Evolutionary conservation across 495 filamentous ascomycete genomes (phyloP), one percentile per base, ranked within the genome.

Genomic region (Pyronema omphalodes): DNA sequence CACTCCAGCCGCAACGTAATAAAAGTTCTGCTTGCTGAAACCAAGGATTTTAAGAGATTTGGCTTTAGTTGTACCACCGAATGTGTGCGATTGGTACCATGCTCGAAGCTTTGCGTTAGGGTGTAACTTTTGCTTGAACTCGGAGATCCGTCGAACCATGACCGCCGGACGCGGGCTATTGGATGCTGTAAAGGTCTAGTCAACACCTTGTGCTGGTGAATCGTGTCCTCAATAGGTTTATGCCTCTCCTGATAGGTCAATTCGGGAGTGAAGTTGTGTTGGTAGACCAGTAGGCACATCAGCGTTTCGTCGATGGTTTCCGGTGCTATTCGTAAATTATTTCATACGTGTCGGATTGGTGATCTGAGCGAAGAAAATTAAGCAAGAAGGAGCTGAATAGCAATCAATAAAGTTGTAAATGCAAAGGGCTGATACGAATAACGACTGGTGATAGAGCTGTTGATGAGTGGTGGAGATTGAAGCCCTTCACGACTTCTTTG

Each of bases 31-130:
- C 19, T 60, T 53, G 9, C 39, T 50, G 36, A 63, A 62, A 23
- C 62, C 60, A 52, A 59, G 55, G 19, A 63, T 63, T 23, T 65
- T 65, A 43, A 65, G 60, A 9, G 57, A 52, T 44, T 52, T 57
- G 3, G 54, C 19, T 36, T 65, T 63, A 44, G 62, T 63, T 35
- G 62, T 65, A 18, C 60, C 62, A 17, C 62, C 58, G 48, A 65
- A 65, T 19, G 60, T 65, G 45, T 59, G 62, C 9, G 62, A 63
- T 9, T 48, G 52, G 19, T 52, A 41, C 57, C 62, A 65, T 15
- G 51, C 47, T 39, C 62, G 58, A 23, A 60, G 56, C 23, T 52
- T 56, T 37, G 56, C 9, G 33, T 65, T 65, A 35, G 50, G 50
- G 47, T 54, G 44, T 36, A 63, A 45, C 34, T 52, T 58, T 37